Evolutionary conservation across 1,284 basidiomycete species (phyloP).

Genomic region (Bondarzewia mesenterica): DNA sequence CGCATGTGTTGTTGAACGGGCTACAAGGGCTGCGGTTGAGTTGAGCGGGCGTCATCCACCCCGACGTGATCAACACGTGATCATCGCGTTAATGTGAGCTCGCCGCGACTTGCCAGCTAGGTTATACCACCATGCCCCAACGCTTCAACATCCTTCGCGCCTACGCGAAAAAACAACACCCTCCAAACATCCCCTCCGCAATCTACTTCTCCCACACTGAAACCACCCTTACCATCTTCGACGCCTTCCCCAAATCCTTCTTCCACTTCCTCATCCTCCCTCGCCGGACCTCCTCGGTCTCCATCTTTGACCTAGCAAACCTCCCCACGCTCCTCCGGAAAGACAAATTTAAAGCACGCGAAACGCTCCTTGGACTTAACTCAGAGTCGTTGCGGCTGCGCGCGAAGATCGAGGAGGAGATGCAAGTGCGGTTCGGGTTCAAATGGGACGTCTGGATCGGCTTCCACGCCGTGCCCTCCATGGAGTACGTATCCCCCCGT

Average conservation of each 20-base stretch:
- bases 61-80: too few species aligned
- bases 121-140: too few species aligned
- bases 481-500: constrained; percentile 40
- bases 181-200: constrained; percentile 46
- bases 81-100: too few species aligned
- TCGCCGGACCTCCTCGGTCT: constrained; percentile 31
- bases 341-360: constrained; percentile 42
- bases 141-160: constrained; percentile 50
- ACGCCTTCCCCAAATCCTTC: constrained; percentile 79
- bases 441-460: constrained; percentile 78
- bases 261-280: constrained; percentile 83
- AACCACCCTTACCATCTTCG: constrained; percentile 69
- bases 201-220: constrained; percentile 56
- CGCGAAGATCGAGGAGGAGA: constrained; percentile 70
- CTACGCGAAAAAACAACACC: constrained; percentile 49
- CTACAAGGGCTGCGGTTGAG: too few species aligned
- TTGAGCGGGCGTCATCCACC: too few species aligned
- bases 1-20: too few species aligned
- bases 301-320: constrained; percentile 38
- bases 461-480: constrained; percentile 81
- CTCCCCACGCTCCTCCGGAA: constrained; percentile 54
- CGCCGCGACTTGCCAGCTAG: too few species aligned
- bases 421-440: constrained; percentile 72
- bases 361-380: constrained; percentile 48
- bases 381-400: constrained; percentile 48